Conservation (phyloP, 345 rosid genomes). For the Brassica juncea region DNA sequence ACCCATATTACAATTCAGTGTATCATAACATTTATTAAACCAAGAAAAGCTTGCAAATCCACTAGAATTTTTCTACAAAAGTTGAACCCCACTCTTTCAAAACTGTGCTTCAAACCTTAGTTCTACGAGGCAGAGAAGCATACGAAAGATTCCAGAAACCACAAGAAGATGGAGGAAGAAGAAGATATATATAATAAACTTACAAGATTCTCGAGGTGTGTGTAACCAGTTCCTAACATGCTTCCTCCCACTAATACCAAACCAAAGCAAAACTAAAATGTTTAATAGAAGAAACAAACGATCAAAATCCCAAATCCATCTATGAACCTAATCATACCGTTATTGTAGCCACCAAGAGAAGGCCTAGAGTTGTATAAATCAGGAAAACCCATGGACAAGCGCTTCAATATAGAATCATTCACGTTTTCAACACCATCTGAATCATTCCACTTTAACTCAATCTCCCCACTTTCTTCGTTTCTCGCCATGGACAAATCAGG, state of each 20-base stretch:
- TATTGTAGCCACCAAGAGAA: slow-evolving; percentile 53
- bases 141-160: not conserved
- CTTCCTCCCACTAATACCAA: slow-evolving; percentile 61
- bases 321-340: slow-evolving; percentile 41
- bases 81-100: not conserved
- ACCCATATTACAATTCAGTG: not conserved
- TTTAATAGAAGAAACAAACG: slow-evolving; percentile 1
- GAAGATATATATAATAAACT: slow-evolving; percentile 28
- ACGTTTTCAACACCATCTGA: slow-evolving; percentile 40
- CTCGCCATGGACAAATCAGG: slow-evolving; percentile 50
- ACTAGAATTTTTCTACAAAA: not conserved
- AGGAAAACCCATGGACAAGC: slow-evolving; percentile 59
- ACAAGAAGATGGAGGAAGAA: not conserved
- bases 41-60: not conserved
- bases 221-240: slow-evolving; percentile 47
- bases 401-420: slow-evolving; percentile 54
- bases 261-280: slow-evolving; percentile 25
- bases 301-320: slow-evolving; percentile 10
- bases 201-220: slow-evolving; percentile 58
- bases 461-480: slow-evolving; percentile 52
- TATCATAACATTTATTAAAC: not conserved
- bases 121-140: not conserved
- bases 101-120: not conserved
- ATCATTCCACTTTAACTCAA: slow-evolving; percentile 56
- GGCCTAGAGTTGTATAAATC: slow-evolving; percentile 41